Conservation (phyloP, 768 basidiomycete genomes). For the Boletus rubescentipes region DNA sequence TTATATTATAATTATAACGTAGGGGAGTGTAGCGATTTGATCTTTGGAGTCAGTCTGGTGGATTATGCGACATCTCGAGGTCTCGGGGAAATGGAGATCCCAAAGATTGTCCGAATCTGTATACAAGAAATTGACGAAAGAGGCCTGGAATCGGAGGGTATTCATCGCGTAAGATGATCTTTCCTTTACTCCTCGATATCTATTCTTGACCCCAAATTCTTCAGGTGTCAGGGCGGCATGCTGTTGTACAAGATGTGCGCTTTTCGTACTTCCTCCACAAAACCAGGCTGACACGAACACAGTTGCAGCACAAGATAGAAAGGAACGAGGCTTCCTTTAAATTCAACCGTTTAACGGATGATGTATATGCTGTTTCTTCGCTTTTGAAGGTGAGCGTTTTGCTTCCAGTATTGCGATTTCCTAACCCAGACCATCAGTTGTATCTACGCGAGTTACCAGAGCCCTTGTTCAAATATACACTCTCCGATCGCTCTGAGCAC, state of each 20-base stretch:
- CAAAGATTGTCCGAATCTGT: conserved; percentile 79
- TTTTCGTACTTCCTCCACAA: not conserved
- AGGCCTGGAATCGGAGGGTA: conserved; percentile 76
- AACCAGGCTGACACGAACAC: conserved; percentile 7
- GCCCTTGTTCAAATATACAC: conserved; percentile 78
- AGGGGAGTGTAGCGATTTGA: conserved; percentile 83
- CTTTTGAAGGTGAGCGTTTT: conserved; percentile 66
- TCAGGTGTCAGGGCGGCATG: conserved; percentile 83
- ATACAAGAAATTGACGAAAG: conserved; percentile 80
- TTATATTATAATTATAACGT: conserved; percentile 78
- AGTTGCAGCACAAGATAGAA: conserved; percentile 88
- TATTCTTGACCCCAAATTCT: conserved; percentile 3
- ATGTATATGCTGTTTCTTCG: conserved; percentile 81
- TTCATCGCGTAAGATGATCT: conserved; percentile 60
- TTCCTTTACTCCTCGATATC: not conserved
- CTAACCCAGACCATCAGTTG: conserved; percentile 40
- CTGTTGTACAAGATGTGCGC: conserved; percentile 78
- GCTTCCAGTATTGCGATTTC: not conserved
- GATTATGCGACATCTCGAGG: conserved; percentile 86
- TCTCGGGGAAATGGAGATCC: conserved; percentile 68
- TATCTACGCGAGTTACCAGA: conserved; percentile 89
- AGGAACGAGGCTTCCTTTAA: conserved; percentile 73
- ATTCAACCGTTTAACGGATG: conserved; percentile 70
- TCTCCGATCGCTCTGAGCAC: conserved; percentile 80
- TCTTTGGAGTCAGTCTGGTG: conserved; percentile 84